Base-by-base conservation (phyloP, 352 stramenopile species). In the Globisporangium paroecandrum region DNA sequence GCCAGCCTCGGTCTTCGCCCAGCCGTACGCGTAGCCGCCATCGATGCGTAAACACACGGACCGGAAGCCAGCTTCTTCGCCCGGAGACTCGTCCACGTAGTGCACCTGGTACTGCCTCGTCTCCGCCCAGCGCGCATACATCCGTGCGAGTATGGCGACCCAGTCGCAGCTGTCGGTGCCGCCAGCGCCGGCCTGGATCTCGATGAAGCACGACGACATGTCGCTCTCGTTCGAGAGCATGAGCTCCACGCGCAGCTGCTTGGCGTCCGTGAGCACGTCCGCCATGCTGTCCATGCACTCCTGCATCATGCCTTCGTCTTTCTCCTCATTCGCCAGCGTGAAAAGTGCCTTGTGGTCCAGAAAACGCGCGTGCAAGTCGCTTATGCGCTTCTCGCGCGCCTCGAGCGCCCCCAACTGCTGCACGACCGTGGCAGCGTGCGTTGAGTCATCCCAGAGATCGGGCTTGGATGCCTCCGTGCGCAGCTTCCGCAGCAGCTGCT, bases 101-200 rank as follows among this genome's bases (percentile, higher is more conserved):
- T 98, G 92, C 18, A 88, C 89, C 49, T 72, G 64, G 55, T 87
- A 92, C 6, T 63, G 61, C 3, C 83, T 76, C 8, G 65, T 18
- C 5, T 81, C 71, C 2, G 70, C 75, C 85, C 81, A 92, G 2
- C 94, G 82, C 54, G 77, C 69, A 74, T 99, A 99, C 97, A 99
- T 99, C 51, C 93, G 85, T 59, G 93, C 79, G 24, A 99, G 75
- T 82, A 99, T 98, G 20, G 82, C 82, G 6, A 96, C 96, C 96
- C 96, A 99, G 77, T 99, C 97, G 59, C 92, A 97, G 61, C 91
- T 96, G 76, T 99, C 97, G 0, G 89, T 98, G 18, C 97, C 97
- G 62, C 97, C 84, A 27, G 86, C 86, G n/a, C 86, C 86, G 3
- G 84, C 86, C 69, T 91, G 81, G 51, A 93, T 91, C 71, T 94